phyloP scores from a whole-genome alignment of 805 yeast species.

The Zygoascus biomembranicola region DNA sequence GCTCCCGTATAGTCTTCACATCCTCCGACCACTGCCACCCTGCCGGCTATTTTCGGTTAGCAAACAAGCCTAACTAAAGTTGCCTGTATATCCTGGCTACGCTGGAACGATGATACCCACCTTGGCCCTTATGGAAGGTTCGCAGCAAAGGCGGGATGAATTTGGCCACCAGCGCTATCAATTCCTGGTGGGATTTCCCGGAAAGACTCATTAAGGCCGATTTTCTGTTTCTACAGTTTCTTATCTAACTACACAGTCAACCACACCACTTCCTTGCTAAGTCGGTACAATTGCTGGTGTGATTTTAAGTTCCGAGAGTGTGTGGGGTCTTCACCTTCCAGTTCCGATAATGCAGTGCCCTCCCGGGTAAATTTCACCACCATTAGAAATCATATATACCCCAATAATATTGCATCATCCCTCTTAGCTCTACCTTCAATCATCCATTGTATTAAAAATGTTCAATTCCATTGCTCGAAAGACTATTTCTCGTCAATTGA shows the following conservation, averaged over 20 bases:
- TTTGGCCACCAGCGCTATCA: conserved; percentile 39
- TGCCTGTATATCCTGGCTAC: not conserved
- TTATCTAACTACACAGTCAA: too few relatives aligned
- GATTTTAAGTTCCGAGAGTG: too few relatives aligned
- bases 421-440: not conserved
- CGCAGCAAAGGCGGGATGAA: conserved; percentile 72
- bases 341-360: not conserved
- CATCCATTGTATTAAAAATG: not conserved
- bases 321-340: too few relatives aligned
- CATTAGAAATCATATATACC: not conserved
- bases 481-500: not conserved
- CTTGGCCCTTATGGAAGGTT: conserved; percentile 79
- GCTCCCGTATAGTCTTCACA: conserved; percentile 97
- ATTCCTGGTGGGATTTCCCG: conserved; percentile 4
- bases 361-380: not conserved
- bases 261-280: too few relatives aligned
- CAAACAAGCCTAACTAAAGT: not conserved
- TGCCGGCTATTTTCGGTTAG: conserved; percentile 42
- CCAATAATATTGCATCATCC: not conserved
- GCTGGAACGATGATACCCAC: conserved; percentile 21
- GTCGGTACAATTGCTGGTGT: too few relatives aligned
- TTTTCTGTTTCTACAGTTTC: too few relatives aligned
- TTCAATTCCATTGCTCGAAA: not conserved
- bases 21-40: conserved; percentile 84
- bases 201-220: not conserved